Base-by-base conservation (phyloP, 2,329 filamentous ascomycete species). In the Chaetomiaceae sp. region DNA sequence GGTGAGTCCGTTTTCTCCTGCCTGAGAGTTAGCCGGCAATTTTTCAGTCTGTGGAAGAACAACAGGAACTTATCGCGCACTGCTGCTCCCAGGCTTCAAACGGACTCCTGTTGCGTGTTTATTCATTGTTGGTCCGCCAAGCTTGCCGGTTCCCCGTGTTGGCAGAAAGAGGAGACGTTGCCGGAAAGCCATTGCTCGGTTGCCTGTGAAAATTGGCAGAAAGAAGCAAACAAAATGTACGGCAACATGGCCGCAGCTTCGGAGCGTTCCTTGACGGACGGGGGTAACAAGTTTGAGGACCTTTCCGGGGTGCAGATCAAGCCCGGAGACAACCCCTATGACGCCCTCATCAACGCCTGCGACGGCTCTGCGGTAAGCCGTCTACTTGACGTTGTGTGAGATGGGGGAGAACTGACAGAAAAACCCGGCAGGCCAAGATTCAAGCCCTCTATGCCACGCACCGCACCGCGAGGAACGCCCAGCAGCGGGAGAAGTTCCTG, bases 401-500 rank as follows among this genome's bases (percentile, higher is more conserved):
- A 17, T 31, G 38, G 1, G 34, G 19, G 14, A 19, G 19, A 47
- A 50, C 57, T 51, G 36, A 53, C 39, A 3, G 4, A 3, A 56
- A 55, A 23, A 12, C 6, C 7, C 4, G 9, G 31, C 57, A 89
- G 86, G 69, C 71, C 20, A 72, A 84, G 63, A 85, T 95, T 11
- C 88, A 91, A 71, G 69, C 73, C 6, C 78, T 84, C 38, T 97
- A 96, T 68, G 75, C 80, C 11, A 77, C 75, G 1, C 92, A 97
- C 66, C 85, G 92, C 47, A 79, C 73, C 6, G 84, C 80, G 42
- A 83, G 92, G 53, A 95, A 95, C 66, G 75, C 72, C 3, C 84
- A 91, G 63, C 91, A 95, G 67, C 85, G 79, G 60, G 78, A 77
- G 11, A 89, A 87, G 63, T 85, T 96, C 55, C 77, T 95, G 4